Base-by-base conservation (phyloP, 192 early-diverging fungal genomes). In the Paraglomus brasilianum region DNA sequence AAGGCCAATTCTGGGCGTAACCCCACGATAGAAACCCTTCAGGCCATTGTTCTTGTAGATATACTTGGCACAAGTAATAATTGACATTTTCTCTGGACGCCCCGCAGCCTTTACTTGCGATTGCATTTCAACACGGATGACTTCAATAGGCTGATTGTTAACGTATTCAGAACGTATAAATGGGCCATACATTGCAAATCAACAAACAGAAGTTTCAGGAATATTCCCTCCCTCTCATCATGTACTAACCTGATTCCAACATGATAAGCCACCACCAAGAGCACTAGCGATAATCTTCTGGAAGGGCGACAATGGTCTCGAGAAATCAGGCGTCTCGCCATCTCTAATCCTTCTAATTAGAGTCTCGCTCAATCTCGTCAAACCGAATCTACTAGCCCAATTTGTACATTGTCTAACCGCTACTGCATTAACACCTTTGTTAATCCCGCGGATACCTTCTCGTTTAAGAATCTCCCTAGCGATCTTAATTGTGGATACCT, bases 51-150 rank as follows among this genome's bases (percentile, higher is more conserved):
- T 89, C 75, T 90, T 72, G 83, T 94, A 96, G 74, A 98, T 97
- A 80, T 87, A 97, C 70, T 88, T 84, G 24, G 94, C 91, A 36
- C 90, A 88, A 49, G 84, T 81, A 30, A 81, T 80, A 63, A 98
- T 93, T 53, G 91, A 92, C 87, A 97, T 85, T 71, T 97, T 96
- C 63, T 91, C 88, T 15, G 97, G 97, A 40, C 97, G 87, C 47
- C 90, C 92, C 10, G 77, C 87, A 4, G 86, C 81, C 82, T 96
- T 94, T 47, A 93, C 82, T 78, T 96, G 95, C 56, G 86, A 89
- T 83, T 98, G 97, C 97, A 98, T 98, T 70, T 98, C 95, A 10
- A 98, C 93, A 65, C 97, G 91, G 64, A 98, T 97, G 47, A 98
- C 97, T 75, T 98, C 97, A 69, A 98, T 93, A 30, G 97, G 97